phyloP scores from a whole-genome alignment of 345 rosid species.

The Laguncularia racemosa region DNA sequence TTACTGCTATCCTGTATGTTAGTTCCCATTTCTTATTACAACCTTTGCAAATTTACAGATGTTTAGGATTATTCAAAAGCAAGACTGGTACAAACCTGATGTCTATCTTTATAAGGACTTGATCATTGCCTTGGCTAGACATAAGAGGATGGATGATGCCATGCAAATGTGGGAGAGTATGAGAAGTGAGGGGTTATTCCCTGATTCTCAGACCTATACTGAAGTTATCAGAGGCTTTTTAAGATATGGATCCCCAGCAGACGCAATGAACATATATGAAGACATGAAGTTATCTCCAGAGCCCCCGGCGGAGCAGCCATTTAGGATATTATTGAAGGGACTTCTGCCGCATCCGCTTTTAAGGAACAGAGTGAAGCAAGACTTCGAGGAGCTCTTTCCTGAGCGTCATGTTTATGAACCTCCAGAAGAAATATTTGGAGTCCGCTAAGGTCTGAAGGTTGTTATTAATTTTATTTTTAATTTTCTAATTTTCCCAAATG shows the following conservation, averaged over 20 bases:
- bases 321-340: conserved; percentile 81
- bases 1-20: not conserved
- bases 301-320: conserved; percentile 86
- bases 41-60: conserved; percentile 35
- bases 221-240: conserved; percentile 83
- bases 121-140: conserved; percentile 53
- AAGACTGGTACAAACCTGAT: conserved; percentile 82
- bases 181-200: conserved; percentile 70
- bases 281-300: conserved; percentile 92
- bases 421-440: conserved; percentile 86
- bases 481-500: no score
- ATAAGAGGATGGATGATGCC: conserved; percentile 75
- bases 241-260: conserved; percentile 77
- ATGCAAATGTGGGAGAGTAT: conserved; percentile 66
- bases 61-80: conserved; percentile 64
- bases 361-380: conserved; percentile 88
- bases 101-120: conserved; percentile 81
- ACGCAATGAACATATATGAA: conserved; percentile 90
- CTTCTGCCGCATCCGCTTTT: conserved; percentile 83
- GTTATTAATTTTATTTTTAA: not conserved
- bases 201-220: conserved; percentile 82
- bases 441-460: conserved; percentile 33
- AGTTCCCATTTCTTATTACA: not conserved
- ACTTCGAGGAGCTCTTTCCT: conserved; percentile 85
- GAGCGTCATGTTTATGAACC: conserved; percentile 87